Conservation (phyloP, 495 filamentous ascomycete genomes). For the Pyrenopolyporus hunteri region DNA sequence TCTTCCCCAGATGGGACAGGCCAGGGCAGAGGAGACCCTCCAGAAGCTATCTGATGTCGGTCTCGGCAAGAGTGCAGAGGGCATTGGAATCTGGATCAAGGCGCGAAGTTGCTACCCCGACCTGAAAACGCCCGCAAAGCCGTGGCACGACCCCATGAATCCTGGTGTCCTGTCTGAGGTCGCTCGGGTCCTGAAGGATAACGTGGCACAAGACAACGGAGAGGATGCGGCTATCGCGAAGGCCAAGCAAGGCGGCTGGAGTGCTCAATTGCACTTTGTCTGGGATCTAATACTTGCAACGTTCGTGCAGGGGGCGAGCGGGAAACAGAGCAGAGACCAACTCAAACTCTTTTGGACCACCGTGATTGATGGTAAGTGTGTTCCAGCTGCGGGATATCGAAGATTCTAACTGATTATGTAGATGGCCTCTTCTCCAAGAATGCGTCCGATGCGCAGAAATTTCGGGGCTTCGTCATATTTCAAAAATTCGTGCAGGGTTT, state of each 20-base stretch:
- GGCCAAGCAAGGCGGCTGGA: conserved; percentile 67
- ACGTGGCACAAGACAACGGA: conserved; percentile 58
- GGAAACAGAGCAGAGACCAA: conserved; percentile 46
- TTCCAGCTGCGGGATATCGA: neutral
- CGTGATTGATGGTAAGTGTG: conserved; percentile 77
- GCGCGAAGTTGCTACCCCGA: conserved; percentile 67
- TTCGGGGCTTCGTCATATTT: conserved; percentile 87
- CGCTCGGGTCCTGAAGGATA: conserved; percentile 80
- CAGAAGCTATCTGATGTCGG: conserved; percentile 65
- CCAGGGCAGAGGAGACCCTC: conserved; percentile 65
- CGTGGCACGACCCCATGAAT: conserved; percentile 81
- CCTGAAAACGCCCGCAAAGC: conserved; percentile 65
- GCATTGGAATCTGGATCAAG: conserved; percentile 84
- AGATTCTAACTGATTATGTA: conserved; percentile 41
- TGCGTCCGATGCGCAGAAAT: conserved; percentile 86
- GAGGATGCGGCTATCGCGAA: conserved; percentile 51
- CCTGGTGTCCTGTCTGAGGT: conserved; percentile 65
- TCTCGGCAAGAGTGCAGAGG: conserved; percentile 78
- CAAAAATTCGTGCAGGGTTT: conserved; percentile 66
- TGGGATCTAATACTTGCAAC: conserved; percentile 77
- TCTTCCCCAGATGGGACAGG: conserved; percentile 54
- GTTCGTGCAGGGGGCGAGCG: conserved; percentile 46
- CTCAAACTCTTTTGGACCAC: conserved; percentile 88
- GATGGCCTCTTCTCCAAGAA: conserved; percentile 80
- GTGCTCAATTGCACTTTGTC: conserved; percentile 81